Conservation (phyloP, 2,329 filamentous ascomycete genomes). For the Colletotrichum liriopes region DNA sequence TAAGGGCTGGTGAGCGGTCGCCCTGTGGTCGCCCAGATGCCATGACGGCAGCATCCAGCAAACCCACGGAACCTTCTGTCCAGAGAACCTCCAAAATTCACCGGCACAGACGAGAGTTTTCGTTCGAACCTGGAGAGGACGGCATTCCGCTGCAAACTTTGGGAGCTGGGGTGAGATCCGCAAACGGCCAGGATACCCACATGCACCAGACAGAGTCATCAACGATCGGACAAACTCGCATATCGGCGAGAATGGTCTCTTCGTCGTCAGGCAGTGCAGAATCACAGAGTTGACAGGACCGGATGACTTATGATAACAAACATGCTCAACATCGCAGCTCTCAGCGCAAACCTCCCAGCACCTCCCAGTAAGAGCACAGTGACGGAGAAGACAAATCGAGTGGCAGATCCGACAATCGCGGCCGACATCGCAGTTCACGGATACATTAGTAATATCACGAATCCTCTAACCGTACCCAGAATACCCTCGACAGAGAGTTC, state of each 20-base stretch:
- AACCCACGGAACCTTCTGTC: not conserved
- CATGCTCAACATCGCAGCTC: not conserved
- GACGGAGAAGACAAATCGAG: not conserved
- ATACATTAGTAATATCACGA: not conserved
- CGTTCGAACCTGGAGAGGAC: slow-evolving; percentile 50
- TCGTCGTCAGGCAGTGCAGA: not conserved
- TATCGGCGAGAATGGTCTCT: not conserved
- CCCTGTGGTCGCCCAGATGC: not conserved
- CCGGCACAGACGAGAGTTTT: slow-evolving; percentile 48
- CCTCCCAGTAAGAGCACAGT: not conserved
- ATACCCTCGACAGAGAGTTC: not conserved
- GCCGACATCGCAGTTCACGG: not conserved
- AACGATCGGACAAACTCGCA: not conserved
- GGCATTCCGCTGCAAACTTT: slow-evolving; percentile 13
- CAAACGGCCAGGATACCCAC: not conserved
- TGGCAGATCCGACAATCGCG: not conserved
- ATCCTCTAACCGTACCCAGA: not conserved
- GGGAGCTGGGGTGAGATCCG: too few species aligned
- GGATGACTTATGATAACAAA: not conserved
- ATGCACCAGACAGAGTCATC: too few species aligned
- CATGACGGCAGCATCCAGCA: not conserved
- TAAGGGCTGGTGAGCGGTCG: not conserved
- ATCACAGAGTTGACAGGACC: not conserved
- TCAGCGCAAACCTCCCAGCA: not conserved
- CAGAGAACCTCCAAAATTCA: not conserved